Conservation (phyloP, 1,284 basidiomycete species). For the Gomphus sp. region DNA sequence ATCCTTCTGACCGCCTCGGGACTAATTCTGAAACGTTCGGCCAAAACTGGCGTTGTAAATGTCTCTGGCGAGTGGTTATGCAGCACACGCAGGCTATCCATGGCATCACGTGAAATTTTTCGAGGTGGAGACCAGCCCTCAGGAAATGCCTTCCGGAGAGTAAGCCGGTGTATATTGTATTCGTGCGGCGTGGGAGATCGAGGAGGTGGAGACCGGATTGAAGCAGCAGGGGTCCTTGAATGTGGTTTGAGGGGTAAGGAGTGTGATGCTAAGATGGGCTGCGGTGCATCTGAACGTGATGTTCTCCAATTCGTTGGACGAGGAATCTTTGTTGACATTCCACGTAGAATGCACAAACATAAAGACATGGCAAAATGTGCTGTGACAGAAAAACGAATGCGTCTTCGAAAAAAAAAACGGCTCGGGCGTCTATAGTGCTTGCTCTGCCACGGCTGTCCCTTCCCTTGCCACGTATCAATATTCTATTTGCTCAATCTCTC, state of each 20-base stretch:
- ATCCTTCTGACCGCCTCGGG: slow-evolving; percentile 84
- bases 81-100: slow-evolving; percentile 75
- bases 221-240: background rate
- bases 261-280: background rate
- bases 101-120: slow-evolving; percentile 84
- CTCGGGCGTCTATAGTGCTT: background rate
- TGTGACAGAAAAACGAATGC: background rate
- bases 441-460: background rate
- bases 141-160: slow-evolving; percentile 57
- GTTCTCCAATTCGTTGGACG: slow-evolving; percentile 7
- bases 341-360: background rate
- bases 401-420: background rate
- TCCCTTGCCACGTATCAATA: slow-evolving; percentile 1
- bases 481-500: background rate
- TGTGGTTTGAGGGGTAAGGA: background rate
- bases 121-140: slow-evolving; percentile 79
- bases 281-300: background rate
- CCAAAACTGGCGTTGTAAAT: slow-evolving; percentile 65
- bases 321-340: slow-evolving; percentile 8
- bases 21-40: slow-evolving; percentile 74
- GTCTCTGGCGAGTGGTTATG: slow-evolving; percentile 59
- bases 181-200: slow-evolving; percentile 41
- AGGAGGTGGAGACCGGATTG: slow-evolving; percentile 19
- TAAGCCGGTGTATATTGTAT: slow-evolving; percentile 45
- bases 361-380: background rate